phyloP scores from a whole-genome alignment of 2,329 filamentous ascomycete genomes.

The Aspergillus sp. region DNA sequence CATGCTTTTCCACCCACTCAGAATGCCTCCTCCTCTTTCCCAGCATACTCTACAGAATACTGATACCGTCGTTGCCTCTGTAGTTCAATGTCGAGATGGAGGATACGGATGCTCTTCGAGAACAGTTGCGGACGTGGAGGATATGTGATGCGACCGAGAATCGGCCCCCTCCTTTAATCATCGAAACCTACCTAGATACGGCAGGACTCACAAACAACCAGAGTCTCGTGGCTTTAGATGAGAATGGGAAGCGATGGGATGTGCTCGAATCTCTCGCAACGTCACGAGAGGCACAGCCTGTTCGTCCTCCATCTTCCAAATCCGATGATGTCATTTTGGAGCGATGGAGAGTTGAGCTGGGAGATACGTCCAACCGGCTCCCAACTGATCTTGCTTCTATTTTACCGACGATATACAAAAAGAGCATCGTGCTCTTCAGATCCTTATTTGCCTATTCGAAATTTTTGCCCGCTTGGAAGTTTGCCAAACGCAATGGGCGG shows the following conservation, averaged over 20 bases:
- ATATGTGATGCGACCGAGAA: conserved; percentile 73
- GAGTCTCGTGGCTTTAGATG: conserved; percentile 82
- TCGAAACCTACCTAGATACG: conserved; percentile 86
- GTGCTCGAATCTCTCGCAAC: conserved; percentile 77
- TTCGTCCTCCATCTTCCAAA: conserved; percentile 47
- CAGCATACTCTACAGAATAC: background rate
- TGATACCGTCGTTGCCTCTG: background rate
- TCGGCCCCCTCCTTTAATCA: conserved; percentile 77
- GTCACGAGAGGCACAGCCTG: conserved; percentile 49
- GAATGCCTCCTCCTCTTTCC: background rate
- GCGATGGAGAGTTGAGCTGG: conserved; percentile 84
- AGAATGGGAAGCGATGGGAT: conserved; percentile 89
- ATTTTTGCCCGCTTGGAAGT: conserved; percentile 82
- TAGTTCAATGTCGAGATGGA: conserved; percentile 95
- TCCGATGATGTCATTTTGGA: conserved; percentile 79
- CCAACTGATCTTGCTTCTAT: conserved; percentile 55
- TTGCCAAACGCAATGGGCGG: conserved; percentile 73
- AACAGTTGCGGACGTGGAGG: conserved; percentile 81
- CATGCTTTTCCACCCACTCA: background rate
- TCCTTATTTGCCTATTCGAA: conserved; percentile 81
- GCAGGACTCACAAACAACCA: conserved; percentile 78
- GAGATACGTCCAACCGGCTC: conserved; percentile 59
- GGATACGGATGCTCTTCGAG: conserved; percentile 82
- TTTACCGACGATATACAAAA: conserved; percentile 92
- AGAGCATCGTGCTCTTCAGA: conserved; percentile 90